Base-by-base conservation (phyloP, 1,284 basidiomycete genomes). In the Microstroma glucosiphilum region DNA sequence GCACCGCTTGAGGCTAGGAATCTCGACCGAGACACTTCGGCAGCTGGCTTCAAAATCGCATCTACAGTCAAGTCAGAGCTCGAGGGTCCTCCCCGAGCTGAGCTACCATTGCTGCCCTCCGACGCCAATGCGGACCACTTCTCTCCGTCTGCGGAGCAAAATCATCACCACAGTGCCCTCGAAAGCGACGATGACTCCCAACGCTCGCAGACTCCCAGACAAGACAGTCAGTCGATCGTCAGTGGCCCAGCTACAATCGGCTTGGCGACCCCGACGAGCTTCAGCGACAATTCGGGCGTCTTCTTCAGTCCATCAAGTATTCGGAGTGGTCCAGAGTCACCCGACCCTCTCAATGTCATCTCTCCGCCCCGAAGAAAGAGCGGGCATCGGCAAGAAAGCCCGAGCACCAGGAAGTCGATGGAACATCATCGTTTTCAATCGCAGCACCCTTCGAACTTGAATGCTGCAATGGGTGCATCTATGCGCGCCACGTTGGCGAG, bases 301-400 rank as follows among this genome's bases (percentile, higher is more conserved):
- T 54, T 54, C 19, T 19, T 15, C 21, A 54, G 51, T 25, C 51
- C 51, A 6, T 15, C 15, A 25, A 54, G 51, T 13, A 25, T 25
- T 25, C 51, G 51, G 13, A 54, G 51, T 21, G 51, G 51, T 7
- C 51, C 51, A 19, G 51, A 54, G 21, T 54, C 51, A 7, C 51
- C 51, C 21, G 51, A 54, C 21, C 51, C 51, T 54, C 51, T 54
- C 21, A 54, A 54, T 21, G n/a, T 58, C 37, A 58, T 58, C n/a
- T 58, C 57, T 19, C 57, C 57, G 7, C 40, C 40, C 40, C 42
- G 30, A 40, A 21, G 37, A 19, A 26, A n/a, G 23, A 9, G 30
- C 13, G n/a, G 13, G 6, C 56, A 21, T 6, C 46, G 46, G 56
- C 23, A 57, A 26, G 25, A 15, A 2, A 54, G 51, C 19, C 51